Conservation (phyloP, 2,329 filamentous ascomycete genomes). For the Coniochaeta ligniaria region DNA sequence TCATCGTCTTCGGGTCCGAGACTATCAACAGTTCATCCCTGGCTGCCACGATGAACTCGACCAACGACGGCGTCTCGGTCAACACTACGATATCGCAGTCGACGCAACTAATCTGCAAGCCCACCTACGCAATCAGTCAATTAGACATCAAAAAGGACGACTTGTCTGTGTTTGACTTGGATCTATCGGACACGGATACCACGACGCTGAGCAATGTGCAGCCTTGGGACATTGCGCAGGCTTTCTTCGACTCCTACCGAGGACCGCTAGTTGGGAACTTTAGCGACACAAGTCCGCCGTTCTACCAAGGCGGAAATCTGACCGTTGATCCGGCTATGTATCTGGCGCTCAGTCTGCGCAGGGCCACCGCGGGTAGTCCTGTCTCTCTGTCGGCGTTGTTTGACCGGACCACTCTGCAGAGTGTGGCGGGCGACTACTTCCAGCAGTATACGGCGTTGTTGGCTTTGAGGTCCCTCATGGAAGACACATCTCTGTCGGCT, state of each 20-base stretch:
- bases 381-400: conserved; percentile 16
- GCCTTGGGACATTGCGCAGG: conserved; percentile 17
- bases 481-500: conserved; percentile 9
- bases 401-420: conserved; percentile 14
- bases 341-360: conserved; percentile 21
- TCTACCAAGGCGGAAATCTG: conserved; percentile 17
- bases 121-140: conserved; percentile 14
- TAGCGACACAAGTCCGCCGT: conserved; percentile 11
- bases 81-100: conserved; percentile 14
- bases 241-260: conserved; percentile 14
- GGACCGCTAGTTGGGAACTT: conserved; percentile 2
- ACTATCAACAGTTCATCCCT: background rate
- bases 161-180: conserved; percentile 11
- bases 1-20: conserved; percentile 12
- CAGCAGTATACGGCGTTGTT: conserved; percentile 25
- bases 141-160: conserved; percentile 17
- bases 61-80: background rate
- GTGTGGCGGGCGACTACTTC: conserved; percentile 22
- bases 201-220: conserved; percentile 12
- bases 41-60: conserved; percentile 9
- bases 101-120: conserved; percentile 19
- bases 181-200: conserved; percentile 3
- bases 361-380: conserved; percentile 9
- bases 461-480: conserved; percentile 21
- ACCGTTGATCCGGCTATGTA: conserved; percentile 24